Conservation (phyloP, 129 eudicot species). For the Helianthus annuus region DNA sequence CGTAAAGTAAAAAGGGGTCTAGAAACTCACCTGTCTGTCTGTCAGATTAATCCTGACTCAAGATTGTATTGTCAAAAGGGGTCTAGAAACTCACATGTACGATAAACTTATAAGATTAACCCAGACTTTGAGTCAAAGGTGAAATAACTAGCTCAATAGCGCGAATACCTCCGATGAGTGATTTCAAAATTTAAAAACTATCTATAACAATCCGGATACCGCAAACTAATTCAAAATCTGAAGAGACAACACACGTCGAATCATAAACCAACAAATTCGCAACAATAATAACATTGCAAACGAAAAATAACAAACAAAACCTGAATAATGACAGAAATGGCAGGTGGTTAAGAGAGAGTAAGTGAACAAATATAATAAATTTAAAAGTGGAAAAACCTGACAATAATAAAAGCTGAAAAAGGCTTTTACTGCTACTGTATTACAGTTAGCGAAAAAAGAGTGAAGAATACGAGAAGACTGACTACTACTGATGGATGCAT, state of each 20-base stretch:
- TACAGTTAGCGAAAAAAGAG: constrained; percentile 2
- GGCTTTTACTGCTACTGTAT: background rate
- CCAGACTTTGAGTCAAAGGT: too few relatives aligned
- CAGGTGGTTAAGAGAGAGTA: constrained; percentile 28
- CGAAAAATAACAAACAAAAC: constrained; percentile 21
- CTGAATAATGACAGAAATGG: constrained; percentile 28
- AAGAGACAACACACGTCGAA: background rate
- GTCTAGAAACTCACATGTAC: too few relatives aligned
- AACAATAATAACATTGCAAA: constrained; percentile 17
- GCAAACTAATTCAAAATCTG: too few relatives aligned
- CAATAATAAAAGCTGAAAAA: constrained; percentile 5
- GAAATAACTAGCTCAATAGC: too few relatives aligned
- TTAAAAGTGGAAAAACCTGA: constrained; percentile 10
- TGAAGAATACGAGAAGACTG: constrained; percentile 14
- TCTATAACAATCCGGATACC: background rate
- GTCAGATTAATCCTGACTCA: too few relatives aligned
- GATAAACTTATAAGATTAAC: too few relatives aligned
- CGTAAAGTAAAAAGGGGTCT: too few relatives aligned
- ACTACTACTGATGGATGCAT: background rate
- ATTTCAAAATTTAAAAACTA: too few relatives aligned
- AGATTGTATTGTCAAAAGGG: too few relatives aligned
- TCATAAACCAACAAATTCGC: constrained; percentile 10
- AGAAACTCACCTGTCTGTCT: too few relatives aligned
- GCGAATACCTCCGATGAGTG: too few relatives aligned
- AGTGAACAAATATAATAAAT: constrained; percentile 26